These are phyloP conservation scores for Russula lepida DNA, from an alignment of 768 basidiomycete genomes.

Conservation along the genomic window DNA sequence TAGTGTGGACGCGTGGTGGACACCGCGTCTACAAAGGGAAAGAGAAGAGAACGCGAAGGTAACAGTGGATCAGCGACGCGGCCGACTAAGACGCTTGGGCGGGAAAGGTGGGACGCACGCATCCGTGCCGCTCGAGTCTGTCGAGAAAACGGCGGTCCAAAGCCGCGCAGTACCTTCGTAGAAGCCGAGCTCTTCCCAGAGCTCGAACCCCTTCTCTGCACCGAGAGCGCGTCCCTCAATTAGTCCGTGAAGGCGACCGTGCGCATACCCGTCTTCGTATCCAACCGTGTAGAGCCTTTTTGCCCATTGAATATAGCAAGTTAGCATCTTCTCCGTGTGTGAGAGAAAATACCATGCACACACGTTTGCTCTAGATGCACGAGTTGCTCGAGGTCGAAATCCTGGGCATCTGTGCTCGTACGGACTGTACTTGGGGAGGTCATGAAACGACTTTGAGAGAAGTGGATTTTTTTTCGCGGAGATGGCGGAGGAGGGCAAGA, in stretches of 20 bases:
- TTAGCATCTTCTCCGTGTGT: neutral
- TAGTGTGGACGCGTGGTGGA: slow-evolving; percentile 59
- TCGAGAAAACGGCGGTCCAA: slow-evolving; percentile 48
- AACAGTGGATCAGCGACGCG: slow-evolving; percentile 3
- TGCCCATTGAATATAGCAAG: neutral
- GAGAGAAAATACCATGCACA: slow-evolving; percentile 2
- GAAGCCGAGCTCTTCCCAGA: slow-evolving; percentile 96
- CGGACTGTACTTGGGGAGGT: neutral
- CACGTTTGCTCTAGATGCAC: slow-evolving; percentile 28
- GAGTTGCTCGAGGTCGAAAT: slow-evolving; percentile 27
- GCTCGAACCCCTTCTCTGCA: slow-evolving; percentile 83
- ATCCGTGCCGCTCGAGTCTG: slow-evolving; percentile 35
- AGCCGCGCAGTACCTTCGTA: slow-evolving; percentile 78
- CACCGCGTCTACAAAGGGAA: slow-evolving; percentile 39
- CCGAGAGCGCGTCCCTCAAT: slow-evolving; percentile 89
- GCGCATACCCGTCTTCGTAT: slow-evolving; percentile 66
- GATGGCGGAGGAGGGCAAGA: neutral
- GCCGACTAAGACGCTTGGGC: neutral
- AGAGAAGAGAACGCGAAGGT: neutral
- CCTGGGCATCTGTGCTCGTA: neutral
- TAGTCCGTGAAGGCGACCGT: slow-evolving; percentile 82
- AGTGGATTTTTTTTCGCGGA: neutral
- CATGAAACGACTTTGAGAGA: neutral
- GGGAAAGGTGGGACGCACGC: slow-evolving; percentile 35
- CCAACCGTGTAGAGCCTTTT: slow-evolving; percentile 75